Conservation (phyloP, 2,329 filamentous ascomycete species). For the Clarireedia monteithiana region DNA sequence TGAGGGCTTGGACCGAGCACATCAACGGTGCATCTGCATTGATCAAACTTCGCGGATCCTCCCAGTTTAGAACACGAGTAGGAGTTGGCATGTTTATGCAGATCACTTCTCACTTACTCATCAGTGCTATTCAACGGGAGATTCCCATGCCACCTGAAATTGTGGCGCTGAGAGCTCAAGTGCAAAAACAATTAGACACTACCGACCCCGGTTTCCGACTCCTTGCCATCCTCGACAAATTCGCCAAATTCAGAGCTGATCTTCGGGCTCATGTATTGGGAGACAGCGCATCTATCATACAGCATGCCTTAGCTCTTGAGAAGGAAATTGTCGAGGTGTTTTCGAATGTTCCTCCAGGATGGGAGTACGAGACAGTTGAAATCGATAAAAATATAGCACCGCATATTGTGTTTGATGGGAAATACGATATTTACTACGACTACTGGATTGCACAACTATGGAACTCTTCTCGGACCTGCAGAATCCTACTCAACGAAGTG, state of each 20-base stretch:
- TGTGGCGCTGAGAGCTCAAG: slow-evolving; percentile 37
- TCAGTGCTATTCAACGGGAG: slow-evolving; percentile 43
- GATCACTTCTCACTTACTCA: slow-evolving; percentile 41
- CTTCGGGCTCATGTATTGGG: slow-evolving; percentile 7
- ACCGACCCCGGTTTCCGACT: slow-evolving; percentile 35
- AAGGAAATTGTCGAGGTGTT: slow-evolving; percentile 7
- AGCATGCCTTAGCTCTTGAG: slow-evolving; percentile 11
- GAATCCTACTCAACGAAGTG: slow-evolving; percentile 16
- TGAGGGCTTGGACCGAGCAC: slow-evolving; percentile 45
- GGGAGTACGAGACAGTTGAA: slow-evolving; percentile 16
- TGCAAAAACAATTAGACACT: slow-evolving; percentile 29
- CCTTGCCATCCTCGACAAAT: slow-evolving; percentile 33
- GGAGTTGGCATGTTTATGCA: slow-evolving; percentile 46
- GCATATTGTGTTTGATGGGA: slow-evolving; percentile 12
- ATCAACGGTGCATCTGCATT: slow-evolving; percentile 45
- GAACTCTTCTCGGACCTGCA: slow-evolving; percentile 13
- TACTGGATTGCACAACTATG: slow-evolving; percentile 15
- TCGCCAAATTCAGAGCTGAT: slow-evolving; percentile 12
- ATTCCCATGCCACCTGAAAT: slow-evolving; percentile 41
- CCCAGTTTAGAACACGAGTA: slow-evolving; percentile 39
- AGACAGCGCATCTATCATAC: slow-evolving; percentile 6
- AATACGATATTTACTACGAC: slow-evolving; percentile 18
- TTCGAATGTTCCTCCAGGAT: slow-evolving; percentile 9
- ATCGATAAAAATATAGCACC: slow-evolving; percentile 4
- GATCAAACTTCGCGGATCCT: slow-evolving; percentile 39